phyloP scores from a whole-genome alignment of 2,329 filamentous ascomycete genomes.

The Fusarium temperatum region DNA sequence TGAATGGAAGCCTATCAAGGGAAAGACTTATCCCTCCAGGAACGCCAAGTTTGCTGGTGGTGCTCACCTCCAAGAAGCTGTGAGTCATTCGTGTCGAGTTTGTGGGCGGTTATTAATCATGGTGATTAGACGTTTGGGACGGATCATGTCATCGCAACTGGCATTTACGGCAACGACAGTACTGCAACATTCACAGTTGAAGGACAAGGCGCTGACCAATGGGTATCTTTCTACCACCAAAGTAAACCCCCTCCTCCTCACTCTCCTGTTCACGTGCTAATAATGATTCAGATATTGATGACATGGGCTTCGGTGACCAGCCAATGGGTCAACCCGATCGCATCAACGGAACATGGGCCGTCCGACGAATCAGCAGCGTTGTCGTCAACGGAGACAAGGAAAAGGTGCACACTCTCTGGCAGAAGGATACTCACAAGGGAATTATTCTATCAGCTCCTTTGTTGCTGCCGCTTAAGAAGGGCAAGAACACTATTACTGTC shows the following conservation, averaged over 20 bases:
- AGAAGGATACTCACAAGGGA: constrained; percentile 65
- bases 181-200: constrained; percentile 59
- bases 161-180: constrained; percentile 62
- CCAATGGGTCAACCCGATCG: constrained; percentile 66
- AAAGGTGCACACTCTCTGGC: constrained; percentile 59
- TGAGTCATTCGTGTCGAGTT: neutral
- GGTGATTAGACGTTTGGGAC: constrained; percentile 53
- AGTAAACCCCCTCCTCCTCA: constrained; percentile 37
- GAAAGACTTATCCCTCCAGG: constrained; percentile 57
- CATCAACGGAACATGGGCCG: constrained; percentile 67
- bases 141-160: constrained; percentile 57
- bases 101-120: rapidly evolving
- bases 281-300: constrained; percentile 56
- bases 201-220: constrained; percentile 59
- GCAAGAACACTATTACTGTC: constrained; percentile 64
- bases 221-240: constrained; percentile 66
- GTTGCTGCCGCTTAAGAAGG: constrained; percentile 61
- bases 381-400: constrained; percentile 60
- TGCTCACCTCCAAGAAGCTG: constrained; percentile 61
- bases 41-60: constrained; percentile 54
- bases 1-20: constrained; percentile 56
- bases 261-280: rapidly evolving
- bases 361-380: constrained; percentile 68
- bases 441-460: constrained; percentile 67
- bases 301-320: constrained; percentile 67